Percentiles rank a stretch among this genome's conserved stretches.
Evolutionary conservation across 1,284 basidiomycete species (phyloP).

Genomic region (Cutaneotrichosporon arboriforme): DNA sequence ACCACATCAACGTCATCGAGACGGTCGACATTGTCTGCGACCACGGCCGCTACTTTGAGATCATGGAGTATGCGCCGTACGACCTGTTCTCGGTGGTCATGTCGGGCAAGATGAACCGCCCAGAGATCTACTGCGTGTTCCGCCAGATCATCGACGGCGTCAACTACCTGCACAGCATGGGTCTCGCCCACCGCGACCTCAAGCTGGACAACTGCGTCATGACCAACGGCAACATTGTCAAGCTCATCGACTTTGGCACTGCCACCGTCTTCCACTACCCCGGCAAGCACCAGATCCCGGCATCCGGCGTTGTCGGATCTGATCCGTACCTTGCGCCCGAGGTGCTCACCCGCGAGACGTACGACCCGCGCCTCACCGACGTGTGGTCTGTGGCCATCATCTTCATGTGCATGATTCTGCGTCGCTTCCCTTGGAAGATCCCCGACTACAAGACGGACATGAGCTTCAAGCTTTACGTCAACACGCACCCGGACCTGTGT

Average conservation of each 20-base stretch:
- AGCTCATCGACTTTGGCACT: slow-evolving; percentile 99
- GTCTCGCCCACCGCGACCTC: slow-evolving; percentile 94
- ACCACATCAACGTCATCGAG: slow-evolving; percentile 95
- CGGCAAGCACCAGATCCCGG: slow-evolving; percentile 71
- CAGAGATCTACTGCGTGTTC: slow-evolving; percentile 98
- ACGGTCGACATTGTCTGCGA: slow-evolving; percentile 98
- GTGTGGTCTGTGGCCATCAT: slow-evolving; percentile 99
- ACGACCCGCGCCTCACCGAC: slow-evolving; percentile 95
- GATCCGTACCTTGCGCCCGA: slow-evolving; percentile 98
- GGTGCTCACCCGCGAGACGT: slow-evolving; percentile 71
- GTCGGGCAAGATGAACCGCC: slow-evolving; percentile 96
- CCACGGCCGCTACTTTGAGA: slow-evolving; percentile 97
- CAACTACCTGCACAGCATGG: slow-evolving; percentile 94
- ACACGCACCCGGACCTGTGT: slow-evolving; percentile 82
- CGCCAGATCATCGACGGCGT: slow-evolving; percentile 98
- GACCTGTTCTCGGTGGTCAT: slow-evolving; percentile 99
- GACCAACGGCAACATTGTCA: slow-evolving; percentile 88
- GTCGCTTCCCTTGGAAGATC: slow-evolving; percentile 98
- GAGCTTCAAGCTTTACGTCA: slow-evolving; percentile 84
- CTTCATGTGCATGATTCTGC: slow-evolving; percentile 98
- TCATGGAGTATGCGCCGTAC: slow-evolving; percentile 99
- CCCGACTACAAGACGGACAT: slow-evolving; percentile 91
- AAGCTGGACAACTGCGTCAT: slow-evolving; percentile 99
- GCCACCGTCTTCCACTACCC: slow-evolving; percentile 99
- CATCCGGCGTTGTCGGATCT: slow-evolving; percentile 90